These are phyloP conservation scores for Apostasia ramifera DNA, from an alignment of 106 monocot genomes.

Conservation along the genomic window DNA sequence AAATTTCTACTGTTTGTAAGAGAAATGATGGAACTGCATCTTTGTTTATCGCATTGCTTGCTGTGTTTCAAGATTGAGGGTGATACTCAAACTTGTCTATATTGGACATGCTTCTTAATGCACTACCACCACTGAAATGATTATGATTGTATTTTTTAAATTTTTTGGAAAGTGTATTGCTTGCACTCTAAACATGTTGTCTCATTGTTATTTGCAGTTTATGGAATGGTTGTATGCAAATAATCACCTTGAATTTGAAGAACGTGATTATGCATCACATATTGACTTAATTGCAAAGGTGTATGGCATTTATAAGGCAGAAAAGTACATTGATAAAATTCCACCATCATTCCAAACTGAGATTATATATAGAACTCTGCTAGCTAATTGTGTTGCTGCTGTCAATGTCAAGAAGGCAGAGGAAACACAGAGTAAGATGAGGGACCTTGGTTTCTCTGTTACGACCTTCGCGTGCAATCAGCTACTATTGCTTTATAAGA, in stretches of 20 bases:
- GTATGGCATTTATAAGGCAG: constrained; percentile 48
- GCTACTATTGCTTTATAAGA: constrained; percentile 85
- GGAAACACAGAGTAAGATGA: constrained; percentile 73
- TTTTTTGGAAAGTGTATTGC: no score
- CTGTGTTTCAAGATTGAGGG: no score
- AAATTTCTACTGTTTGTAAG: no score
- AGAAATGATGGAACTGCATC: no score
- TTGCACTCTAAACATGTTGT: background rate
- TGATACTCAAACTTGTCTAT: no score
- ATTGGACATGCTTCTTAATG: no score
- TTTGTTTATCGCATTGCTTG: no score
- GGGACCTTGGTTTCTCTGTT: constrained; percentile 45
- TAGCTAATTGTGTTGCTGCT: constrained; percentile 55
- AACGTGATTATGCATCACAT: constrained; percentile 60
- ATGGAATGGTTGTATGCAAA: constrained; percentile 65
- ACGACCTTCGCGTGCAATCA: constrained; percentile 71
- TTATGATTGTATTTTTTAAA: no score
- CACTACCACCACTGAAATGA: no score
- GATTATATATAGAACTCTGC: constrained; percentile 64
- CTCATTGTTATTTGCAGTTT: constrained; percentile 38
- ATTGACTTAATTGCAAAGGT: constrained; percentile 72
- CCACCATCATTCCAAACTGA: constrained; percentile 52
- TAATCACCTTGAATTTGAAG: constrained; percentile 47
- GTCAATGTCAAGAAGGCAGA: constrained; percentile 64
- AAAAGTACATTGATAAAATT: constrained; percentile 61